Base-by-base conservation (phyloP, 495 filamentous ascomycete genomes). In the Annulohypoxylon moriforme region DNA sequence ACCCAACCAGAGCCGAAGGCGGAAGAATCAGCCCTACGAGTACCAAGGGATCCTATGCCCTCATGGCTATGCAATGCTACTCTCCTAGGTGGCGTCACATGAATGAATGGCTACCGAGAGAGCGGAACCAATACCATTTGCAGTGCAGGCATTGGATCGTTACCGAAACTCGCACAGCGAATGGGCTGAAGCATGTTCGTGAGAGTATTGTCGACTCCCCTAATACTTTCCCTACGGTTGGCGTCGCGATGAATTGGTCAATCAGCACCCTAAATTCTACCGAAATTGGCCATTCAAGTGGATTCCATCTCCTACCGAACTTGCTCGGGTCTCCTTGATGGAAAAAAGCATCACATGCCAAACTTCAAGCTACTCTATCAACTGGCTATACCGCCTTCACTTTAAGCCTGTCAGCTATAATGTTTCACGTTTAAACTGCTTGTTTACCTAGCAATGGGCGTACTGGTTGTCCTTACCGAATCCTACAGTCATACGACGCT, bases 401-500 rank as follows among this genome's bases (percentile, higher is more conserved):
- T 59, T 24, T 34, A 66, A 60, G 65, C 60, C 62, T 67, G 49
- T 67, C 57, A 63, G 44, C 57, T 66, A 57, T 8, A 20, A 24
- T 47, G 46, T 68, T 56, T 47, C 52, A 34, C 22, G 8, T 58
- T 58, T 38, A 50, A 49, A 34, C 50, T n/a, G 60, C 25, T 52
- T 56, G 14, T 6, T 13, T 66, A 16, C 40, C 56, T 53, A 55
- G 58, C 29, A 59, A 50, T 33, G 64, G 69, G 69, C 64, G 33
- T 49, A 60, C 36, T 58, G 13, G 46, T 34, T 69, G 11, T 18
- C 46, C 56, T 68, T 52, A 64, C 59, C 59, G 64, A 72, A 61
- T 53, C 31, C 46, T 47, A 55, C 40, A 18, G 64, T 72, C 69
- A 67, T 72, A 47, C 63, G 69, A 67, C 36, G 22, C 69, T 72